Base-by-base conservation (phyloP, 2,329 filamentous ascomycete species). In the Fusarium palustre region DNA sequence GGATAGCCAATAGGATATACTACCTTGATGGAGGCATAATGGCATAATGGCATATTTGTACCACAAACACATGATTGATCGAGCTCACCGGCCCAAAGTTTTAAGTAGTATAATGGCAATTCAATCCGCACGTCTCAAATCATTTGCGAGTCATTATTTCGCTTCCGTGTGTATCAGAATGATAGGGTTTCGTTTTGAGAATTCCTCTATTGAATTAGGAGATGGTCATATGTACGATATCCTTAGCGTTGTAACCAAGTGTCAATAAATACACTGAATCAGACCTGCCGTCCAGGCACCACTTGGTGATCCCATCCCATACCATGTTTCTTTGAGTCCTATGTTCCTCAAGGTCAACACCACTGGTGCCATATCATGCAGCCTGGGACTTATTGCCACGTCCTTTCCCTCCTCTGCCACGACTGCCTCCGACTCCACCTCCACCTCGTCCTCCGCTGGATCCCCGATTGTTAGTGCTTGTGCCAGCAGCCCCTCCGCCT, bases 391-490 rank as follows among this genome's bases (percentile, higher is more conserved):
- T 68, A 22, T 61, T 65, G 33, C 73, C 73, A 63, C 73, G 67
- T 49, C 64, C 65, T 60, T 64, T 74, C 16, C 52, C 59, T 43
- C 72, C 69, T 66, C 59, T 73, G 33, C 71, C 74, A 60, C 72
- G 63, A 15, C 64, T 64, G 54, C 68, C 59, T 36, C 69, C 69
- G 39, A 54, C 69, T 50, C 63, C 63, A 52, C 67, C 66, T 56
- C 71, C 67, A 54, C 66, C 67, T 58, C 71, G 67, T 41, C 71
- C 62, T 28, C 62, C 59, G 56, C 66, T 56, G 38, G 59, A 56
- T 47, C 66, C 68, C 39, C 68, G 65, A 43, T 55, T 49, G 34
- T 33, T 70, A 41, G 70, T 52, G 55, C 49, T 62, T 57, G 66
- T 16, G 42, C 56, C 57, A 36, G 61, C 28, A 36, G 54, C 43